These are phyloP conservation scores for Auriscalpium orientale DNA, from an alignment of 768 basidiomycete species.

Conservation along the genomic window DNA sequence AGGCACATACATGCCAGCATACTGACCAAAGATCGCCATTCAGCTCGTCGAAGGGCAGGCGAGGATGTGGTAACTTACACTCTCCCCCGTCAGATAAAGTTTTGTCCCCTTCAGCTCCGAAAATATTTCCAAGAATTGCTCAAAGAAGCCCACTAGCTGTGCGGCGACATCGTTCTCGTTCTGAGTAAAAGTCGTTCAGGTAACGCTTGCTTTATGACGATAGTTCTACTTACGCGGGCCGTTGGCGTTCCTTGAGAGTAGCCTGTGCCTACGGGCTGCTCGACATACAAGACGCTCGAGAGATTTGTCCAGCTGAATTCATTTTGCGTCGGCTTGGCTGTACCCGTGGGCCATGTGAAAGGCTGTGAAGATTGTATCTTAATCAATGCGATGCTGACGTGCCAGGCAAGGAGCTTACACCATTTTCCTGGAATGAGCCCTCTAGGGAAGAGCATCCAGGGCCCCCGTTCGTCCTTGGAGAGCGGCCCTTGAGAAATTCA, in stretches of 20 bases:
- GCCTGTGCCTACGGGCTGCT: conserved; percentile 76
- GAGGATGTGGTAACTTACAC: conserved; percentile 37
- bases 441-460: conserved; percentile 73
- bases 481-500: not conserved
- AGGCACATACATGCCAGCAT: conserved; percentile 64
- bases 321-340: conserved; percentile 56
- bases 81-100: conserved; percentile 65
- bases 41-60: not conserved
- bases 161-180: conserved; percentile 52
- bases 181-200: conserved; percentile 7
- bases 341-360: conserved; percentile 56
- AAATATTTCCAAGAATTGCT: conserved; percentile 73
- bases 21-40: conserved; percentile 31
- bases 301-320: conserved; percentile 75
- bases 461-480: conserved; percentile 66
- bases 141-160: conserved; percentile 52
- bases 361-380: conserved; percentile 35
- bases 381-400: not conserved
- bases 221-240: conserved; percentile 27
- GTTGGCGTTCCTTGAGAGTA: conserved; percentile 66
- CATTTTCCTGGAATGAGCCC: conserved; percentile 68
- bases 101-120: conserved; percentile 66
- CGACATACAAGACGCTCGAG: conserved; percentile 66
- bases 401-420: conserved; percentile 33
- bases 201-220: too few relatives aligned